Percentiles rank a stretch among this genome's conserved stretches.
phyloP scores from a whole-genome alignment of 768 basidiomycete species.

The Phylloporus rhodoxanthus region DNA sequence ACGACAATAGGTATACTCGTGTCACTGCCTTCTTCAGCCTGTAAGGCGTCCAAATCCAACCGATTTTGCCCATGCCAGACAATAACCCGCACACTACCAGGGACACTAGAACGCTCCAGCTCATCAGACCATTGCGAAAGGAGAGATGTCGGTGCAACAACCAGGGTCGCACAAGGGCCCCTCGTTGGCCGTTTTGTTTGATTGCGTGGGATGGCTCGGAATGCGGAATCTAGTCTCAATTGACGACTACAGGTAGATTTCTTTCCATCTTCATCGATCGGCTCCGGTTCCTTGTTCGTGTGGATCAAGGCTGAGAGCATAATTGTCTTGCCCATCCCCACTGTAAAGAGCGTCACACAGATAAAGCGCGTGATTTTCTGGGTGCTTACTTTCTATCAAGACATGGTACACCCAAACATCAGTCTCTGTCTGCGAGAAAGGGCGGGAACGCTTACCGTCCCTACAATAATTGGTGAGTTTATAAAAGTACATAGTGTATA shows the following conservation, averaged over 20 bases:
- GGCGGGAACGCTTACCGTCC: slow-evolving; percentile 28
- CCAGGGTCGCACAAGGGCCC: slow-evolving; percentile 63
- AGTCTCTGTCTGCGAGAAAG: not conserved
- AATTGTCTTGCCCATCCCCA: slow-evolving; percentile 96
- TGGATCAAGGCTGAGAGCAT: slow-evolving; percentile 91
- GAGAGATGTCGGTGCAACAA: slow-evolving; percentile 89
- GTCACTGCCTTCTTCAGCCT: slow-evolving; percentile 47
- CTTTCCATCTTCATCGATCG: slow-evolving; percentile 25
- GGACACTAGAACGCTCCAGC: slow-evolving; percentile 73
- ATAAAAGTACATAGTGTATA: not conserved
- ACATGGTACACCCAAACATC: slow-evolving; percentile 3
- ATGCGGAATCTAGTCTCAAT: slow-evolving; percentile 57
- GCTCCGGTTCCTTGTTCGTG: slow-evolving; percentile 52
- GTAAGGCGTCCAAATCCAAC: slow-evolving; percentile 59
- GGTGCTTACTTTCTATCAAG: slow-evolving; percentile 44
- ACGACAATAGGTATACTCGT: slow-evolving; percentile 71
- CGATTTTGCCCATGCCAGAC: slow-evolving; percentile 91
- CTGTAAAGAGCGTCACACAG: slow-evolving; percentile 33
- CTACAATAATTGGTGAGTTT: slow-evolving; percentile 19
- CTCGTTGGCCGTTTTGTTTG: slow-evolving; percentile 24
- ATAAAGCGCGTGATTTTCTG: slow-evolving; percentile 1
- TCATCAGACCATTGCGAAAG: slow-evolving; percentile 94
- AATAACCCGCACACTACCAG: slow-evolving; percentile 57
- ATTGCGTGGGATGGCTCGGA: slow-evolving; percentile 41
- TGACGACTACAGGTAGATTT: slow-evolving; percentile 44